A percentile compares a stretch with the other conserved stretches of the same genome.
phyloP scores from a whole-genome alignment of 2,329 filamentous ascomycete genomes.

The Scytalidium lignicola region DNA sequence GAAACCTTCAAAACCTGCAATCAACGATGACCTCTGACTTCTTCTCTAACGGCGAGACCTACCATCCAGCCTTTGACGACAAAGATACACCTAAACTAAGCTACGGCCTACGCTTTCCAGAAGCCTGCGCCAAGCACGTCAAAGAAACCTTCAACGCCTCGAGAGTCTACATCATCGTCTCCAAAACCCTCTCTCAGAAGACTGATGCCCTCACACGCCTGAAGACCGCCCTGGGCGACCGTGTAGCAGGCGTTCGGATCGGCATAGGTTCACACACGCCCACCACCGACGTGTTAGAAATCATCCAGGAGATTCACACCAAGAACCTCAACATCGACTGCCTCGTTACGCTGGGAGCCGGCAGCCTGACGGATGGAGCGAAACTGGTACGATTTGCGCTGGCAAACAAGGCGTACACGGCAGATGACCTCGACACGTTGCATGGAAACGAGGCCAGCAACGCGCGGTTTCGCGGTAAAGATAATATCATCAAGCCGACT shows the following conservation, averaged over 20 bases:
- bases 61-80: slow-evolving; percentile 5
- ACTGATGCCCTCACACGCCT: slow-evolving; percentile 19
- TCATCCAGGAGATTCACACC: slow-evolving; percentile 13
- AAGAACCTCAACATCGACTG: slow-evolving; percentile 33
- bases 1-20: not conserved
- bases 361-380: slow-evolving; percentile 18
- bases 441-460: slow-evolving; percentile 19
- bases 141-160: slow-evolving; percentile 20
- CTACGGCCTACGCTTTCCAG: slow-evolving; percentile 21
- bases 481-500: slow-evolving; percentile 9
- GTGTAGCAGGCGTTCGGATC: slow-evolving; percentile 19
- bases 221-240: slow-evolving; percentile 16
- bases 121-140: slow-evolving; percentile 24
- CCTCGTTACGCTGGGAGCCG: slow-evolving; percentile 24
- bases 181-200: slow-evolving; percentile 22
- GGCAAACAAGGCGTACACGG: slow-evolving; percentile 39
- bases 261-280: slow-evolving; percentile 22
- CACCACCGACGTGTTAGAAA: slow-evolving; percentile 19
- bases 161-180: slow-evolving; percentile 23
- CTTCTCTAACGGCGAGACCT: slow-evolving; percentile 2
- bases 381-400: slow-evolving; percentile 30
- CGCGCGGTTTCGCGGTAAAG: slow-evolving; percentile 1
- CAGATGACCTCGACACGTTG: slow-evolving; percentile 34
- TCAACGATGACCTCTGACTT: slow-evolving; percentile 35
- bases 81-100: slow-evolving; percentile 15